phyloP scores from a whole-genome alignment of 2,329 filamentous ascomycete species.

The Endoconidiophora laricicola region DNA sequence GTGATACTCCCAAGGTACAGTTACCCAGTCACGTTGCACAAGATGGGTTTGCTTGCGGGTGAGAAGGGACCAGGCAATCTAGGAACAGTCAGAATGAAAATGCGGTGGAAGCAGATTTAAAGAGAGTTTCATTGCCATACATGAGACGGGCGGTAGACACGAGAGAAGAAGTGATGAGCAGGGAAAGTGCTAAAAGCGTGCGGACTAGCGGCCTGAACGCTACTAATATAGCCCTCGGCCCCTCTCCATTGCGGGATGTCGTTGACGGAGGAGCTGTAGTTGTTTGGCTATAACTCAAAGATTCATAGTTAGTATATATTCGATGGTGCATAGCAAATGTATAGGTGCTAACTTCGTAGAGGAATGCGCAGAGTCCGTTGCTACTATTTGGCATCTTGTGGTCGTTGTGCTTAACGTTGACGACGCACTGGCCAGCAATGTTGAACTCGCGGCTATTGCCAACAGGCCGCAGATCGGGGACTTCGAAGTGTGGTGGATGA shows the following conservation, averaged over 20 bases:
- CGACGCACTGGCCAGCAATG: constrained; percentile 28
- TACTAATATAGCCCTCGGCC: constrained; percentile 20
- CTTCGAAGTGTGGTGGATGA: constrained; percentile 21
- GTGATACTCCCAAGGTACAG: constrained; percentile 33
- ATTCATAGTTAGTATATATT: neutral
- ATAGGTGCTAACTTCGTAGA: constrained; percentile 32
- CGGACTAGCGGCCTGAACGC: constrained; percentile 28
- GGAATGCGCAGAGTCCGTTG: constrained; percentile 32
- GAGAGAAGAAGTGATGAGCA: constrained; percentile 39
- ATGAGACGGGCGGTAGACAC: constrained; percentile 35
- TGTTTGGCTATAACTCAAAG: constrained; percentile 26
- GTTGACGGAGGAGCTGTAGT: constrained; percentile 21
- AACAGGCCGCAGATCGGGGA: constrained; percentile 23
- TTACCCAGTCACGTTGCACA: constrained; percentile 33
- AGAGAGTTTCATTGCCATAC: constrained; percentile 23
- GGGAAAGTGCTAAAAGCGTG: constrained; percentile 33
- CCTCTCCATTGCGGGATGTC: constrained; percentile 23
- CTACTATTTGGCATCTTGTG: constrained; percentile 18
- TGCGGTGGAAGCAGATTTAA: neutral
- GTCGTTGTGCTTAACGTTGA: constrained; percentile 16
- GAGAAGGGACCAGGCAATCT: constrained; percentile 33
- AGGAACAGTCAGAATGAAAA: neutral
- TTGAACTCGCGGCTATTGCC: constrained; percentile 23
- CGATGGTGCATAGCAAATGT: neutral
- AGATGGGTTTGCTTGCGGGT: constrained; percentile 34